These are phyloP conservation scores for Hypoxylon sp. DNA, from an alignment of 2,329 filamentous ascomycete species.

Conservation along the genomic window DNA sequence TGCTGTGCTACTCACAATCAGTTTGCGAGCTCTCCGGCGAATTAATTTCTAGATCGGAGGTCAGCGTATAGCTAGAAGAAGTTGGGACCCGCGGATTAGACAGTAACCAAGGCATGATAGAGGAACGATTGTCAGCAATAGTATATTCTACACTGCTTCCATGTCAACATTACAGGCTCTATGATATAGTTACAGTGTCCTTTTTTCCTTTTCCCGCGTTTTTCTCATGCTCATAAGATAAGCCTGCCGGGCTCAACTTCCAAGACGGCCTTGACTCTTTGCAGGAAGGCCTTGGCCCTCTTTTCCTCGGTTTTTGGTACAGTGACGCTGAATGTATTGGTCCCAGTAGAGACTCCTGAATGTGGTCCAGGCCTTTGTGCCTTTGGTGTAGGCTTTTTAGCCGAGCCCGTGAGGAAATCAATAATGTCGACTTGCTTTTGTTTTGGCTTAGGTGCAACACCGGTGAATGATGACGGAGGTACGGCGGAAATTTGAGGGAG, in stretches of 20 bases:
- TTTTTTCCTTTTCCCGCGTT: constrained; percentile 15
- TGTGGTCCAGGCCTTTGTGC: constrained; percentile 54
- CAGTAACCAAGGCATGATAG: not conserved
- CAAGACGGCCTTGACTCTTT: constrained; percentile 85
- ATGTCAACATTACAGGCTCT: constrained; percentile 38
- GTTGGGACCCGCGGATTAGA: not conserved
- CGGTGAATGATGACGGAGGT: constrained; percentile 58
- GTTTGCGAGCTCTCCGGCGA: not conserved
- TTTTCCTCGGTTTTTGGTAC: constrained; percentile 85
- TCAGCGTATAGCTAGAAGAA: not conserved
- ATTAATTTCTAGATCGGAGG: too few species aligned
- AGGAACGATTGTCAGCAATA: constrained; percentile 34
- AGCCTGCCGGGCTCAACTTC: constrained; percentile 83
- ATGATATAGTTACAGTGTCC: constrained; percentile 42
- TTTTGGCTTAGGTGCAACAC: constrained; percentile 53
- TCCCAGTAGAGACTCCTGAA: constrained; percentile 65
- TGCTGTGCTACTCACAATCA: not conserved
- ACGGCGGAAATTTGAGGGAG: constrained; percentile 77
- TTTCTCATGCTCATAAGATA: constrained; percentile 64
- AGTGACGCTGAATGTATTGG: constrained; percentile 84
- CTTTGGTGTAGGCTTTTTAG: constrained; percentile 48
- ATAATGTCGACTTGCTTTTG: constrained; percentile 77
- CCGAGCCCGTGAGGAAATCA: constrained; percentile 75
- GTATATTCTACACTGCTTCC: constrained; percentile 45
- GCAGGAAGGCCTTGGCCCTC: constrained; percentile 83